Evolutionary conservation across 2,329 filamentous ascomycete species (phyloP).

Genomic region (Diaporthe aspalathi): DNA sequence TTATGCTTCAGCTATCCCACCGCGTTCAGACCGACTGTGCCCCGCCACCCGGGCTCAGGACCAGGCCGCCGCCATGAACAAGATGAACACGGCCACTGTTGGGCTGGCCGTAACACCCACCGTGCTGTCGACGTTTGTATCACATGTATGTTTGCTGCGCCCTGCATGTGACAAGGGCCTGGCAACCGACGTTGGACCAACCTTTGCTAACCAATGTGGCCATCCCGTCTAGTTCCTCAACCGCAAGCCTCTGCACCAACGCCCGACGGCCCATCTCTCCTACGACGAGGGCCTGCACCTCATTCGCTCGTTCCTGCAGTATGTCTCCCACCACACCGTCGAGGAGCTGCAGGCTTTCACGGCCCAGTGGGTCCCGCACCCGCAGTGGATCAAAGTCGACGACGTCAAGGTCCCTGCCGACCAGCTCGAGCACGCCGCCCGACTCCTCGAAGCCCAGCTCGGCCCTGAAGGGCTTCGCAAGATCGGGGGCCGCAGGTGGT

Average conservation of each 20-base stretch:
- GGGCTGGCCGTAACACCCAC: slow-evolving; percentile 87
- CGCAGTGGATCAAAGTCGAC: slow-evolving; percentile 87
- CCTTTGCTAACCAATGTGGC: slow-evolving; percentile 14
- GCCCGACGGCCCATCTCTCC: slow-evolving; percentile 89
- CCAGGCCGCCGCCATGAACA: slow-evolving; percentile 52
- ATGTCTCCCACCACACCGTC: slow-evolving; percentile 88
- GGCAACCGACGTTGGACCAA: background rate
- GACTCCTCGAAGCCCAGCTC: slow-evolving; percentile 77
- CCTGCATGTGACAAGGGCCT: background rate
- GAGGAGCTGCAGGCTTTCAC: slow-evolving; percentile 96
- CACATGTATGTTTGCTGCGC: slow-evolving; percentile 72
- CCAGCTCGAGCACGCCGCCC: slow-evolving; percentile 74
- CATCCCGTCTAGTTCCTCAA: slow-evolving; percentile 78
- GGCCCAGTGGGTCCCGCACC: slow-evolving; percentile 88
- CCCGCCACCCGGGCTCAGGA: background rate
- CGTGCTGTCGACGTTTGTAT: slow-evolving; percentile 85
- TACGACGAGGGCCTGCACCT: slow-evolving; percentile 94
- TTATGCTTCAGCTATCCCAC: background rate
- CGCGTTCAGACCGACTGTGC: background rate
- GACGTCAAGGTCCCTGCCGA: slow-evolving; percentile 72
- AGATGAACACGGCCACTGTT: slow-evolving; percentile 83
- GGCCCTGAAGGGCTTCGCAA: slow-evolving; percentile 78
- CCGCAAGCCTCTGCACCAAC: slow-evolving; percentile 77
- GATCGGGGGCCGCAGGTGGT: slow-evolving; percentile 87
- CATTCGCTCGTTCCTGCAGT: slow-evolving; percentile 85